phyloP scores from a whole-genome alignment of 2,329 filamentous ascomycete species.

The Neoascochyta sp. region DNA sequence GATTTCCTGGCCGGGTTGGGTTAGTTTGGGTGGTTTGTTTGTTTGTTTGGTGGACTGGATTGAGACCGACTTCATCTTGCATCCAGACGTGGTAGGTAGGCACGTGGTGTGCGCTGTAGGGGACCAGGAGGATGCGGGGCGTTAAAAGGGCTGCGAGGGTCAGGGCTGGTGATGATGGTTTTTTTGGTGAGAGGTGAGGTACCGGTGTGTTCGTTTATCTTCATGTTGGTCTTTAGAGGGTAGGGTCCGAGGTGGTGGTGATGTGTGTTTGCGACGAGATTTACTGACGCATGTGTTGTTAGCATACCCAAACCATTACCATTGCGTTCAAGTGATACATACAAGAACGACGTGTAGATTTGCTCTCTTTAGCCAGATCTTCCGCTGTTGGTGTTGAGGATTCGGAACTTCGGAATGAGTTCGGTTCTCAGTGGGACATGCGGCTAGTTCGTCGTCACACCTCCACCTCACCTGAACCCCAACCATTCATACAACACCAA shows the following conservation, averaged over 20 bases:
- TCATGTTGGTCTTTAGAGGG: slow-evolving; percentile 28
- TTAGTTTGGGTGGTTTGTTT: background rate
- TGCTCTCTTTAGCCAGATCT: too few species aligned
- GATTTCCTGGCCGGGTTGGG: slow-evolving; percentile 50
- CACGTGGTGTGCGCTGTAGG: slow-evolving; percentile 80
- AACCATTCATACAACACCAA: too few species aligned
- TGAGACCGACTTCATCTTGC: slow-evolving; percentile 62
- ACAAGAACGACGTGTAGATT: too few species aligned
- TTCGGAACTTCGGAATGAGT: too few species aligned
- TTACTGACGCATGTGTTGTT: too few species aligned
- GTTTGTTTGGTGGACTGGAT: slow-evolving; percentile 1
- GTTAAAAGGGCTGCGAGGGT: slow-evolving; percentile 60
- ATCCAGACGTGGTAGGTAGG: slow-evolving; percentile 85
- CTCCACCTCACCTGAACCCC: too few species aligned
- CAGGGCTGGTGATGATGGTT: background rate
- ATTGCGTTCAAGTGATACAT: too few species aligned
- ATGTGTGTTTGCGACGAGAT: too few species aligned
- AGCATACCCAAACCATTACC: too few species aligned
- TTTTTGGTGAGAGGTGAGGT: slow-evolving; percentile 2
- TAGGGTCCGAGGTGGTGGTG: background rate
- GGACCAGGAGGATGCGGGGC: slow-evolving; percentile 68
- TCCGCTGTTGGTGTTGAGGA: too few species aligned
- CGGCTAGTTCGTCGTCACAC: too few species aligned
- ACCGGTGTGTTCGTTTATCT: slow-evolving; percentile 43
- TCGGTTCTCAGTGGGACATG: too few species aligned